These are phyloP conservation scores for Phytophthora palmivora DNA, from an alignment of 352 stramenopile species.

Conservation along the genomic window DNA sequence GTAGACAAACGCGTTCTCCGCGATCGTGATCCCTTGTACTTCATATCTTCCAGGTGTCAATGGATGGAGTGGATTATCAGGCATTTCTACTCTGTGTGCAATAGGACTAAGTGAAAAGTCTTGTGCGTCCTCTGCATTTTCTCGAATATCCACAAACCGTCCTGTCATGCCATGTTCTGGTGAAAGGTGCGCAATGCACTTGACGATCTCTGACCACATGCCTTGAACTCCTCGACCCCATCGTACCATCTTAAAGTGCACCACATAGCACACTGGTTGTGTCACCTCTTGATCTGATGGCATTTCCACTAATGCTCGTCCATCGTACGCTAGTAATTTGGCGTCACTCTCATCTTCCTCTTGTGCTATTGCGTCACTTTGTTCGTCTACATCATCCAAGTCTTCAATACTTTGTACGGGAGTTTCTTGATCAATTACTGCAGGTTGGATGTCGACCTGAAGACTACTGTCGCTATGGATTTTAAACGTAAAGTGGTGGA, in stretches of 20 bases:
- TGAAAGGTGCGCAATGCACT: constrained; percentile 39
- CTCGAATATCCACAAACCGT: constrained; percentile 38
- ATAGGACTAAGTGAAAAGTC: constrained; percentile 39
- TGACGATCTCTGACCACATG: constrained; percentile 42
- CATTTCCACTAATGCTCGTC: constrained; percentile 38
- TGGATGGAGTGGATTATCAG: constrained; percentile 44
- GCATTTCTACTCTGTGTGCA: constrained; percentile 25
- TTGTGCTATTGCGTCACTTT: background rate
- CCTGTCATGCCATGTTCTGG: constrained; percentile 21
- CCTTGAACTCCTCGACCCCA: constrained; percentile 38
- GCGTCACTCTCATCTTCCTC: constrained; percentile 4
- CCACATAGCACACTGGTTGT: constrained; percentile 34
- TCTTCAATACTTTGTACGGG: constrained; percentile 15
- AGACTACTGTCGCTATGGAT: constrained; percentile 47
- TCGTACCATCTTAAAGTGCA: constrained; percentile 57
- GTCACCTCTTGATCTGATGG: constrained; percentile 3
- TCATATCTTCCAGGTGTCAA: constrained; percentile 62
- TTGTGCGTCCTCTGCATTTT: constrained; percentile 33
- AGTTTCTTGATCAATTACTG: background rate
- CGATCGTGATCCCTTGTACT: constrained; percentile 64
- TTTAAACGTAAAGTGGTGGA: constrained; percentile 42
- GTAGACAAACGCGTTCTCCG: constrained; percentile 65
- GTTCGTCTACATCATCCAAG: constrained; percentile 19
- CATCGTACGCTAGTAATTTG: constrained; percentile 40
- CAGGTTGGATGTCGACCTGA: constrained; percentile 31